Percentiles rank a stretch among this genome's conserved stretches.
These are phyloP conservation scores for Apiospora saccharicola DNA, from an alignment of 2,329 filamentous ascomycete species.

Conservation along the genomic window DNA sequence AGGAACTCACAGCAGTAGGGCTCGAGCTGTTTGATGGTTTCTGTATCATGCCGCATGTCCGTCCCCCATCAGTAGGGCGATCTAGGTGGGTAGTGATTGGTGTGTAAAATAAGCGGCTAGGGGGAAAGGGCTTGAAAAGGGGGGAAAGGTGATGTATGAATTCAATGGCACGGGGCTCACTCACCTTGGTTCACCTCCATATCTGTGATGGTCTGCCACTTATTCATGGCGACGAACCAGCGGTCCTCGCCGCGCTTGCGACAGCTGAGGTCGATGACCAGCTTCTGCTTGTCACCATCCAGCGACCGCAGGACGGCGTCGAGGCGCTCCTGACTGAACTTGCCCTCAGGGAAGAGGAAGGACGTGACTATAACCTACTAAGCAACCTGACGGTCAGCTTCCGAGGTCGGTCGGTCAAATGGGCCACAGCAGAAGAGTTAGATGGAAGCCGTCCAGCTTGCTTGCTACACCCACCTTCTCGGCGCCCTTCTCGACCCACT, in stretches of 20 bases:
- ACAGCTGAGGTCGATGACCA: conserved; percentile 96
- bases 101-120: not conserved
- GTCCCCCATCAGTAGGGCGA: conserved; percentile 27
- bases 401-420: not conserved
- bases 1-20: conserved; percentile 96
- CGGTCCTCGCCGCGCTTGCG: conserved; percentile 72
- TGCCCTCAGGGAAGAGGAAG: conserved; percentile 85
- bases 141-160: not conserved
- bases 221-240: conserved; percentile 99
- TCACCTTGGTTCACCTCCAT: conserved; percentile 90
- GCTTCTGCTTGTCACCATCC: conserved; percentile 75
- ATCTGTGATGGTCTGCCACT: conserved; percentile 97
- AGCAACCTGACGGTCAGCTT: conserved; percentile 23
- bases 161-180: conserved; percentile 29
- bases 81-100: no score
- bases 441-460: not conserved
- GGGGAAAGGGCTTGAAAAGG: not conserved
- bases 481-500: conserved; percentile 89
- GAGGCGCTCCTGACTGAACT: conserved; percentile 80
- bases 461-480: conserved; percentile 71
- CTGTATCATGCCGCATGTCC: conserved; percentile 52
- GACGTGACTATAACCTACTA: conserved; percentile 95
- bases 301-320: conserved; percentile 77
- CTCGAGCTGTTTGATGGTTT: conserved; percentile 80
- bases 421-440: not conserved